phyloP scores from a whole-genome alignment of 148 eudicot genomes.

The Cornus suecica region DNA sequence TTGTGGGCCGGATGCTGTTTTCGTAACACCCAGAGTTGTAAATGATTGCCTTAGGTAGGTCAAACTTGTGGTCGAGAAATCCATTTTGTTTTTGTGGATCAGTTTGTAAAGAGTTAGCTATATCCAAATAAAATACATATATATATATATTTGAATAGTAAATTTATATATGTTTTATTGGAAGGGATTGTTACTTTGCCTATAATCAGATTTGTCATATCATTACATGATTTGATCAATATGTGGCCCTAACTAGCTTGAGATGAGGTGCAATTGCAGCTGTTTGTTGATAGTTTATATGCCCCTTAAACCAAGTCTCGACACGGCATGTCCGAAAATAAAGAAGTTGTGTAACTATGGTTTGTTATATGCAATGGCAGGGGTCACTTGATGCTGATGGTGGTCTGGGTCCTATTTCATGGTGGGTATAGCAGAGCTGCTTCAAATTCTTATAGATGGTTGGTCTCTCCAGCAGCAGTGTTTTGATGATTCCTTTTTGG shows the following conservation, averaged over 20 bases:
- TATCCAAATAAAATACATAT: too few species aligned
- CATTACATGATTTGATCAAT: neutral
- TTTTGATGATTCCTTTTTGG: neutral
- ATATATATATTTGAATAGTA: neutral
- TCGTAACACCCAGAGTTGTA: neutral
- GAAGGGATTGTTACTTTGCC: neutral
- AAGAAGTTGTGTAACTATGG: neutral
- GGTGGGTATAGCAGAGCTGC: conserved; percentile 52
- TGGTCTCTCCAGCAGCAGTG: neutral
- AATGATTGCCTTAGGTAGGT: neutral
- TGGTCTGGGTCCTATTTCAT: conserved; percentile 69
- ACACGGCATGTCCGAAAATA: neutral
- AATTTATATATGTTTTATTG: neutral
- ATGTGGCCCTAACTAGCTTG: neutral
- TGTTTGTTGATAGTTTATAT: neutral
- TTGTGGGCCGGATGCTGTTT: too few species aligned
- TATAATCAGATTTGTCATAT: neutral
- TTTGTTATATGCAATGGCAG: conserved; percentile 29
- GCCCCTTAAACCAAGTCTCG: neutral
- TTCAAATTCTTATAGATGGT: neutral
- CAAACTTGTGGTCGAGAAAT: neutral
- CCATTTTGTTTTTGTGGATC: too few species aligned
- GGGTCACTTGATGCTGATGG: conserved; percentile 64
- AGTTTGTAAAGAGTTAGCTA: neutral
- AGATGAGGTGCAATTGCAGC: neutral